Percentiles rank a stretch among this genome's conserved stretches.
Evolutionary conservation across 495 filamentous ascomycete species (phyloP).

Genomic region (Podospora bellae-mahoneyi): DNA sequence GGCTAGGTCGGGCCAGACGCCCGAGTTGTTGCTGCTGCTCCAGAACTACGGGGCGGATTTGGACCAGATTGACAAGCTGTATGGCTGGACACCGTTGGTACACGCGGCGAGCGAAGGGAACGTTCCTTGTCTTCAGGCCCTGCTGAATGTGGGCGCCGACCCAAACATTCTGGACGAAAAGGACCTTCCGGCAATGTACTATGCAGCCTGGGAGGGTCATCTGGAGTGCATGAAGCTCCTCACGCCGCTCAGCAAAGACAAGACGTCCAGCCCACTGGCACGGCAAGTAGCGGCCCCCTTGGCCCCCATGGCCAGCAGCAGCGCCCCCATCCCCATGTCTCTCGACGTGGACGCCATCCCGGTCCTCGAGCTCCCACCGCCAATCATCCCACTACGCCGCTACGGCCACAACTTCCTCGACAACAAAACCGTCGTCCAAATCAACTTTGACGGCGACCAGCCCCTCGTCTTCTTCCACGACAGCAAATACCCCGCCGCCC

Average conservation of each 20-base stretch:
- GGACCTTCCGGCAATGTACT: conserved; percentile 90
- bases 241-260: conserved; percentile 50
- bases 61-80: conserved; percentile 88
- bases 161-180: conserved; percentile 84
- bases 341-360: conserved; percentile 85
- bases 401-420: conserved; percentile 99
- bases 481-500: conserved; percentile 90
- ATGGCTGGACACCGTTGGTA: conserved; percentile 95
- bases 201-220: conserved; percentile 97
- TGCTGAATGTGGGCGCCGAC: conserved; percentile 72
- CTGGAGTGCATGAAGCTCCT: conserved; percentile 90
- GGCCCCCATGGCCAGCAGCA: conserved; percentile 43
- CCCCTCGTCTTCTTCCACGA: conserved; percentile 90
- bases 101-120: conserved; percentile 97
- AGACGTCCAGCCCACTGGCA: conserved; percentile 29
- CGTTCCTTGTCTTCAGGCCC: conserved; percentile 73
- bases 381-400: conserved; percentile 88
- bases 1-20: conserved; percentile 79
- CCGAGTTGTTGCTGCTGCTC: conserved; percentile 71
- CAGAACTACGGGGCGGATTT: conserved; percentile 87
- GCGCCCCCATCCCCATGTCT: conserved; percentile 59
- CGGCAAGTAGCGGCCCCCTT: conserved; percentile 33
- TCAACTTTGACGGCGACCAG: conserved; percentile 69
- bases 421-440: conserved; percentile 89
- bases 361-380: conserved; percentile 85